Evolutionary conservation across 2,329 filamentous ascomycete genomes (phyloP).

Genomic region (Beauveria sp.): DNA sequence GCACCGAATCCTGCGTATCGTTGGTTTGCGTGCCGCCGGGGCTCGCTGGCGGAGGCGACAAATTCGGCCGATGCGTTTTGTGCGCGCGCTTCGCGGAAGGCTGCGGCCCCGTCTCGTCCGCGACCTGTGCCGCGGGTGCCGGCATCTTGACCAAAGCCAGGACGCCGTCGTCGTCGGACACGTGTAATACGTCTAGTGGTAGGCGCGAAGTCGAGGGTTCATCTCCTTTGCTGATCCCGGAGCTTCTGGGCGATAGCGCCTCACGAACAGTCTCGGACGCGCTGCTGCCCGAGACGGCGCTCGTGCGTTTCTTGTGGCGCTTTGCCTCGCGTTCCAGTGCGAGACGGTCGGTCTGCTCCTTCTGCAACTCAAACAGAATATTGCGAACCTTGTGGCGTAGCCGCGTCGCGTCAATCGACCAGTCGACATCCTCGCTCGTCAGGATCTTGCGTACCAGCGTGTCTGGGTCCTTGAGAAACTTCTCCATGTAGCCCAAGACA

Average conservation of each 20-base stretch:
- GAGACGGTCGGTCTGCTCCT: constrained; percentile 42
- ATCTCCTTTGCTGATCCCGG: neutral
- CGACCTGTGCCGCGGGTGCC: neutral
- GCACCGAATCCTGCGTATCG: constrained; percentile 4
- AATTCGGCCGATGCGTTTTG: neutral
- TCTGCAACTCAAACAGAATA: constrained; percentile 56
- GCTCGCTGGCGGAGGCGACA: neutral
- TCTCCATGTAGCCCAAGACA: constrained; percentile 73
- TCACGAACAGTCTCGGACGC: constrained; percentile 3
- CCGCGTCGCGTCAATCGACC: constrained; percentile 47
- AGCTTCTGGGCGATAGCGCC: neutral
- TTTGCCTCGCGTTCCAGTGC: constrained; percentile 31
- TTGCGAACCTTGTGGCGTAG: constrained; percentile 61
- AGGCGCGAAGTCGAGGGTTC: neutral
- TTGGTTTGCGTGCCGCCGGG: constrained; percentile 19
- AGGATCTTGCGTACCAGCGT: constrained; percentile 61
- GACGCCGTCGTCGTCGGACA: neutral
- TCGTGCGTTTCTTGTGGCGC: neutral
- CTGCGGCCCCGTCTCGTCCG: neutral
- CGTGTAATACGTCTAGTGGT: neutral
- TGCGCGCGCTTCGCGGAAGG: neutral
- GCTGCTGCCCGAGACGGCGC: neutral
- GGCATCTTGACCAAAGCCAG: neutral
- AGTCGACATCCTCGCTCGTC: constrained; percentile 42
- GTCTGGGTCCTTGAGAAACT: constrained; percentile 71